Percentiles rank a stretch among this genome's conserved stretches.
Conservation (phyloP, 805 yeast genomes). For the Saccharomycopsis capsularis region DNA sequence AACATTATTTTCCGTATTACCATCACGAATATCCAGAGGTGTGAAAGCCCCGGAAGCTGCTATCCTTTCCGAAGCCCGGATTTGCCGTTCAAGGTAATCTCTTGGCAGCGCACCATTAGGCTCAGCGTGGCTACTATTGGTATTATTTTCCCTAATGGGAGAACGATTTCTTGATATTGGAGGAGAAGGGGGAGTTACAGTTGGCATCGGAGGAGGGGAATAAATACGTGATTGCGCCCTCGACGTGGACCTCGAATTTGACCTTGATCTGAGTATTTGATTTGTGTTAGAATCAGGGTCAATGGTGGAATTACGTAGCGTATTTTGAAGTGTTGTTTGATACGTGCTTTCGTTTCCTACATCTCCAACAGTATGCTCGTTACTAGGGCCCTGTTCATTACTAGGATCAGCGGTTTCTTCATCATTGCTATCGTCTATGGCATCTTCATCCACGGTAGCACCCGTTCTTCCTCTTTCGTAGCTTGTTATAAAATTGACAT, state of each 20-base stretch:
- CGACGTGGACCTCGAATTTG: conserved; percentile 14
- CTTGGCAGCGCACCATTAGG: no score
- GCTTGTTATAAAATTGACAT: neutral
- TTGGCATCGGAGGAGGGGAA: conserved; percentile 15
- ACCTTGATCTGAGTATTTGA: conserved; percentile 11
- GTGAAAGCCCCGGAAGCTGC: no score
- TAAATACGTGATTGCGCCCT: conserved; percentile 9
- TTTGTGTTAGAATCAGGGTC: conserved; percentile 7
- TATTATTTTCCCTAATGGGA: neutral
- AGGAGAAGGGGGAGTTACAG: conserved; percentile 10
- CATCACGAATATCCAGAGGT: no score
- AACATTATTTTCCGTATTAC: no score
- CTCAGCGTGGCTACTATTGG: no score
- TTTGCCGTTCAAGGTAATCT: no score
- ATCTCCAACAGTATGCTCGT: neutral
- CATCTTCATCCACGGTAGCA: neutral
- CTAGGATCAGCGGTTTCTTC: neutral
- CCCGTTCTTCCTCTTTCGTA: neutral
- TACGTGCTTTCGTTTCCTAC: neutral
- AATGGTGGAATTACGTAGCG: conserved; percentile 9
- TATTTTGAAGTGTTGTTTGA: conserved; percentile 12
- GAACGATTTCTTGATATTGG: conserved; percentile 7
- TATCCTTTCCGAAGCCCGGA: no score
- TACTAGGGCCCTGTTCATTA: neutral
- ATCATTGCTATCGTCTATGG: conserved; percentile 4